Evolutionary conservation across 352 stramenopile genomes (phyloP).

Genomic region (Pythium dissotocum): DNA sequence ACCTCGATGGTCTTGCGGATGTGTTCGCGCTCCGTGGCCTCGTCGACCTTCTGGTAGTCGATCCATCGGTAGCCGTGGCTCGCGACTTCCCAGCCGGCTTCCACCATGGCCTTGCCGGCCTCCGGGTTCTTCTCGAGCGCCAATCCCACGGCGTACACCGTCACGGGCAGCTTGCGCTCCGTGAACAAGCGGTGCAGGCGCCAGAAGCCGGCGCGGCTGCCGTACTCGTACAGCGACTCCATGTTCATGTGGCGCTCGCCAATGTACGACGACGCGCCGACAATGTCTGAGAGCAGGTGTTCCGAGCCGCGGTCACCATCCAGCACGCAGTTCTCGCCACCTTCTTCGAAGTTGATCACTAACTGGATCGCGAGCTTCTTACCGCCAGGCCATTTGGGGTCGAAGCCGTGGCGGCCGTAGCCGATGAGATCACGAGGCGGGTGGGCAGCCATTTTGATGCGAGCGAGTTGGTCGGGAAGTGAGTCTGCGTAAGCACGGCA

Average conservation of each 20-base stretch:
- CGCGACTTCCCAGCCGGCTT: conserved; percentile 92
- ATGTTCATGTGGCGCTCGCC: conserved; percentile 91
- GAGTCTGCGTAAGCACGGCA: not conserved
- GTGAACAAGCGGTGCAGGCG: conserved; percentile 92
- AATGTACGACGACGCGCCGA: conserved; percentile 72
- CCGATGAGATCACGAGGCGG: conserved; percentile 81
- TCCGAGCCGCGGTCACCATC: conserved; percentile 90
- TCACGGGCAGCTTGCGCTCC: conserved; percentile 85
- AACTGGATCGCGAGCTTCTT: conserved; percentile 93
- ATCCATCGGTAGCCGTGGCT: conserved; percentile 96
- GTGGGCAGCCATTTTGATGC: conserved; percentile 13
- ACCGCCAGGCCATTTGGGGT: conserved; percentile 78
- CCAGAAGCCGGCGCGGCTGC: conserved; percentile 94
- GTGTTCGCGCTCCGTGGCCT: conserved; percentile 91
- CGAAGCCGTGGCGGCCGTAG: conserved; percentile 74
- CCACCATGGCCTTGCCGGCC: conserved; percentile 89
- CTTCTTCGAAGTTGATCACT: conserved; percentile 98
- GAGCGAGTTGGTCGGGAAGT: not conserved
- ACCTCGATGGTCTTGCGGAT: conserved; percentile 92
- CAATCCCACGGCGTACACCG: conserved; percentile 94
- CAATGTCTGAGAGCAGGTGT: conserved; percentile 93
- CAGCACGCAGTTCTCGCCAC: conserved; percentile 92
- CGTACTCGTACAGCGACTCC: conserved; percentile 97
- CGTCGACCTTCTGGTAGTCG: conserved; percentile 94
- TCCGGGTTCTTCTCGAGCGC: conserved; percentile 94